A percentile compares a stretch with the other conserved stretches of the same genome.
Conservation (phyloP, 1,284 basidiomycete genomes). For the Sphagnurus paluster region DNA sequence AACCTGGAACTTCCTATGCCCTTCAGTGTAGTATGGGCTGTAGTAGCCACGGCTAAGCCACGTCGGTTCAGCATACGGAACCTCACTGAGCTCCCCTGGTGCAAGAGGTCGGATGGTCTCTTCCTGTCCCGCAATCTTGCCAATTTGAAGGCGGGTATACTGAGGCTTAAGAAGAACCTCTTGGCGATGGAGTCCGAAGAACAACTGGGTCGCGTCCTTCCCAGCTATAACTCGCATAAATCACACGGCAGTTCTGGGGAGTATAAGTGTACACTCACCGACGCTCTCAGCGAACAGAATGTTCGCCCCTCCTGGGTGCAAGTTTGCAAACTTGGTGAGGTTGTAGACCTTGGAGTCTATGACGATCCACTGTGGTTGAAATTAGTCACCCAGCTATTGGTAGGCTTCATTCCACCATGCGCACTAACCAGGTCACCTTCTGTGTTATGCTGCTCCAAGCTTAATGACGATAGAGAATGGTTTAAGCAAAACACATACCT, state of each 20-base stretch:
- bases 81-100: conserved; percentile 69
- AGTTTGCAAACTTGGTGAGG: conserved; percentile 65
- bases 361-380: conserved; percentile 56
- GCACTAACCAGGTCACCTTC: conserved; percentile 63
- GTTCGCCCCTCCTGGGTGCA: conserved; percentile 73
- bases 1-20: conserved; percentile 66
- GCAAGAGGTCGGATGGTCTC: conserved; percentile 58
- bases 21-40: conserved; percentile 84
- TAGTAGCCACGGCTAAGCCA: conserved; percentile 84
- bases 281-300: conserved; percentile 37
- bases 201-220: conserved; percentile 85
- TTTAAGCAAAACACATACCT: conserved; percentile 37
- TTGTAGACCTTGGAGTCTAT: conserved; percentile 81
- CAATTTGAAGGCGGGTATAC: conserved; percentile 82
- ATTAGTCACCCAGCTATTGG: neutral
- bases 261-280: too few species aligned
- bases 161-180: conserved; percentile 84
- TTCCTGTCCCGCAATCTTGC: conserved; percentile 70
- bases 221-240: too few species aligned
- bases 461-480: neutral
- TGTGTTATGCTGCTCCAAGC: conserved; percentile 64
- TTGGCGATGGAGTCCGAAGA: conserved; percentile 90
- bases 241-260: too few species aligned
- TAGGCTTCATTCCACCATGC: neutral
- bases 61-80: conserved; percentile 90